Conservation (phyloP, 1,284 basidiomycete species). For the Phaffia rhodozyma region DNA sequence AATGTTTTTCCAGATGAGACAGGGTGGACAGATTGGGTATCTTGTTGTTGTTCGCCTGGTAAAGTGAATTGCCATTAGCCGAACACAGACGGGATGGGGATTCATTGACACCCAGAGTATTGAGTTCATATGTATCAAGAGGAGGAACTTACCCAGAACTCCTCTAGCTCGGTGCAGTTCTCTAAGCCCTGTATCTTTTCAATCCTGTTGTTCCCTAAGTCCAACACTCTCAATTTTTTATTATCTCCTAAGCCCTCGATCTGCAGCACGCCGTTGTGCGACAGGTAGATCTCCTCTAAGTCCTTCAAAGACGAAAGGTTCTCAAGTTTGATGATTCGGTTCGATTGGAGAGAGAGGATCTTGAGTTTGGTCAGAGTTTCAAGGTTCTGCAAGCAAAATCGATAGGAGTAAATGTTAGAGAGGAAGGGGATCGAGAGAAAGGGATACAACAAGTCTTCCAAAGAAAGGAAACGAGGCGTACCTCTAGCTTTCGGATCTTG, state of each 20-base stretch:
- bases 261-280: conserved; percentile 77
- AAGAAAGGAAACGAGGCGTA: conserved; percentile 27
- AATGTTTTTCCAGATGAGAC: conserved; percentile 54
- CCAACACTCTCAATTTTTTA: conserved; percentile 75
- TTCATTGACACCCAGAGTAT: background rate
- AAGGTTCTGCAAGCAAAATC: conserved; percentile 44
- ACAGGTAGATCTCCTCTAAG: conserved; percentile 85
- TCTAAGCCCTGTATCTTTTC: conserved; percentile 63
- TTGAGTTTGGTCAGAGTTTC: conserved; percentile 54
- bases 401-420: conserved; percentile 6
- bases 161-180: conserved; percentile 64
- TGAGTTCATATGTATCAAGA: background rate
- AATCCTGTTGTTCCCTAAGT: conserved; percentile 78
- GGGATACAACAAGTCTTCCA: background rate
- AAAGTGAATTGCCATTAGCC: background rate
- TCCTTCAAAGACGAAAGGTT: conserved; percentile 30
- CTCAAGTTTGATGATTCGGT: conserved; percentile 74
- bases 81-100: no score
- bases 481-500: conserved; percentile 80
- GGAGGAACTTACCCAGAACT: conserved; percentile 68
- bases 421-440: conserved; percentile 6
- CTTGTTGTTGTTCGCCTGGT: conserved; percentile 75
- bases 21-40: conserved; percentile 57
- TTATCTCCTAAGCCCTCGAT: conserved; percentile 81
- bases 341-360: conserved; percentile 82